Percentiles rank a stretch among this genome's conserved stretches.
phyloP scores from a whole-genome alignment of 257 asterid genomes.

The Eucommia ulmoides region DNA sequence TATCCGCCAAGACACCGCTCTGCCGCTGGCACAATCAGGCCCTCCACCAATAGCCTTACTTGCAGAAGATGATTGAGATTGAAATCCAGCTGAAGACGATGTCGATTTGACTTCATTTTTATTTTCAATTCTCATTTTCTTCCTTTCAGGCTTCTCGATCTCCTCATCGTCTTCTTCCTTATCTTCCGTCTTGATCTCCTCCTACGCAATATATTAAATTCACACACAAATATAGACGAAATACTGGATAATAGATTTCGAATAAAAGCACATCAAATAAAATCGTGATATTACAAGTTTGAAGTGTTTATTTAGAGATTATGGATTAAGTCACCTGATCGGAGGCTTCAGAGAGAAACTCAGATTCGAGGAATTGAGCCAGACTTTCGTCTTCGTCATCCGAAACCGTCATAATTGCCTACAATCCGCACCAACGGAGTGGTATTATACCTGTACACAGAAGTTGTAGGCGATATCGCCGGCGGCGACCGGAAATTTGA shows the following conservation, averaged over 20 bases:
- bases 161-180: slow-evolving; percentile 34
- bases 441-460: no score
- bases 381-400: slow-evolving; percentile 81
- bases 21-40: slow-evolving; percentile 14
- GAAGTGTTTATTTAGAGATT: no score
- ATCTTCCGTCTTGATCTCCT: slow-evolving; percentile 19
- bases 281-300: no score
- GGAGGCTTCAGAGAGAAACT: slow-evolving; percentile 52
- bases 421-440: background rate
- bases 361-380: slow-evolving; percentile 76
- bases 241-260: no score
- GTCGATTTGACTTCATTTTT: slow-evolving; percentile 17
- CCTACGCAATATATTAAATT: no score
- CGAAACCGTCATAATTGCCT: slow-evolving; percentile 40
- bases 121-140: slow-evolving; percentile 21
- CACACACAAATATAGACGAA: background rate
- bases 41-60: slow-evolving; percentile 10
- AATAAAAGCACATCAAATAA: no score
- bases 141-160: slow-evolving; percentile 20
- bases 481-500: background rate
- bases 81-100: slow-evolving; percentile 14
- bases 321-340: slow-evolving; percentile 44
- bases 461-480: slow-evolving; percentile 2
- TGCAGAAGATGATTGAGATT: slow-evolving; percentile 22
- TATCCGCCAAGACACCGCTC: slow-evolving; percentile 24